Base-by-base conservation (phyloP, 2,329 filamentous ascomycete genomes). In the Venturia asperata region DNA sequence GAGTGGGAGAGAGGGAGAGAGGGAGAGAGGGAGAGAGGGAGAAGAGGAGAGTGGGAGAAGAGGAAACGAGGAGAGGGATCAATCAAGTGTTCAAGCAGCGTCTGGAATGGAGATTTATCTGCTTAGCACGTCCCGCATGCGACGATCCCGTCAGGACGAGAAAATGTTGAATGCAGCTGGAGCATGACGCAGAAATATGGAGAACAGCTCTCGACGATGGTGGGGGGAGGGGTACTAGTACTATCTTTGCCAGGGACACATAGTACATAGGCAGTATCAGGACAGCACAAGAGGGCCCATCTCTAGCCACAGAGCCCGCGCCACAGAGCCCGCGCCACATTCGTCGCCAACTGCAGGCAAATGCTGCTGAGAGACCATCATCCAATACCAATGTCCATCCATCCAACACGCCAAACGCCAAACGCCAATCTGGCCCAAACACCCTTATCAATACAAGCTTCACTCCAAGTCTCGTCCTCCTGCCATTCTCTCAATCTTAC, bases 401-500 rank as follows among this genome's bases (percentile, higher is more conserved):
- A 49, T 52, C 6, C 21, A 15, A 17, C 15, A 52, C 47, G 47
- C 24, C 47, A 27, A 27, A 52, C 21, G 7, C 52, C 27, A 37
- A 58, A 47, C 45, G 21, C 21, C 3, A n/a, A n/a, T 24, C 45
- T n/a, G 45, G 6, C 21, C 2, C 45, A n/a, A 7, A n/a, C 5
- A 7, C 45, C 45, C 45, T 17, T 34, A 58, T 11, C 27, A 19
- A 58, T 58, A 58, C 52, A 58, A n/a, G 17, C 3, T 58, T 61
- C 39, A 64, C 37, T 66, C 66, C 3, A 60, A 45, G 13, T 21
- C 24, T 58, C 72, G 64, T 63, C 69, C 72, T 64, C 81, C 87
- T 11, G 91, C 91, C 91, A 95, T 95, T 77, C 87, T 86, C 80
- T 95, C 91, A 74, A 95, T 94, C 21, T 89, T 91, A 70, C 83